Base-by-base conservation (phyloP, 2,329 filamentous ascomycete genomes). In the Acephala macrosclerotiorum region DNA sequence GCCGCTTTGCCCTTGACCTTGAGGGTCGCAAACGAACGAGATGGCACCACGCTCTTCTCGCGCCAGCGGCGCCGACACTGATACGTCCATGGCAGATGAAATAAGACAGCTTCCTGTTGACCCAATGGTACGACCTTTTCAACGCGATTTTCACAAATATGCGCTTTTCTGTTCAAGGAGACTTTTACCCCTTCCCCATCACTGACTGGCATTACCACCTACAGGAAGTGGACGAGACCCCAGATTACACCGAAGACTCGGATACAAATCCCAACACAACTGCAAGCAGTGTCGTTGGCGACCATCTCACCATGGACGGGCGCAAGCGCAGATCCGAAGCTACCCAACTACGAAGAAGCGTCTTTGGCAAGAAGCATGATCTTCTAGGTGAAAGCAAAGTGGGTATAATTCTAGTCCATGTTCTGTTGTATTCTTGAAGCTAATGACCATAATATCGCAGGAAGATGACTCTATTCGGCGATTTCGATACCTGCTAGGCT, bases 311-410 rank as follows among this genome's bases (percentile, higher is more conserved):
- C 56, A 71, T 77, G 57, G 95, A 98, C 81, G 94, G 93, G 35
- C 90, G 94, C 60, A 96, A 91, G 82, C 89, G 90, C 76, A 89
- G 95, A 73, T 91, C 93, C 64, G 94, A 97, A 76, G 94, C 91
- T 65, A 93, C 94, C 71, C 91, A 96, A 79, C 85, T 98, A 75
- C 91, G 96, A 64, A 92, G 96, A 78, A 97, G 90, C 78, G 93
- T 97, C 68, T 91, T 97, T 74, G 94, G 94, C 75, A 97, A 93
- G 84, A 97, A 99, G 79, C 96, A 97, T 76, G 93, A 97, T 75
- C 88, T 91, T 61, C 80, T 99, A 8, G 94, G 95, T 75, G 93
- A 97, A 77, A 97, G 92, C 58, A 98, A 97, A 88, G 93, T 95
- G 84, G 62, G 80, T 57, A 33, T 35, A 7, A 16, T 2, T 5